A percentile compares a stretch with the other conserved stretches of the same genome.
Evolutionary conservation across 768 basidiomycete species (phyloP).

Genomic region (Mycena chlorophos): DNA sequence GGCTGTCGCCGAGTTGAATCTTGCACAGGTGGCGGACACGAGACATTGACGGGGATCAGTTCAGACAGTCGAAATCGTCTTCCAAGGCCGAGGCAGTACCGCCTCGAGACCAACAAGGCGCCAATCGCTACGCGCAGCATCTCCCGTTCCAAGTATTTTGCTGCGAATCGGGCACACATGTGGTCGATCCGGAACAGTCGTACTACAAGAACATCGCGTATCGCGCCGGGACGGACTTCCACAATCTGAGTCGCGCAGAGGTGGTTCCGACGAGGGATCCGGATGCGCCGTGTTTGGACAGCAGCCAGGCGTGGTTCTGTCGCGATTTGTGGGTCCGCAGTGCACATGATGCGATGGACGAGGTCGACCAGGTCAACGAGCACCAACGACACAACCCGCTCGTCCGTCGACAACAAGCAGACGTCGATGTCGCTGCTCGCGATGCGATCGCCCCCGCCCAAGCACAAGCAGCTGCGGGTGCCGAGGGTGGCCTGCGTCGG

Average conservation of each 20-base stretch:
- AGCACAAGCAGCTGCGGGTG: too few relatives aligned
- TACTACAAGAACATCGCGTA: constrained; percentile 92
- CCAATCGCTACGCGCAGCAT: constrained; percentile 83
- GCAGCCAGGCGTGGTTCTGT: constrained; percentile 98
- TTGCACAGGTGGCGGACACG: constrained; percentile 86
- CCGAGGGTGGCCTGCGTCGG: constrained; percentile 23
- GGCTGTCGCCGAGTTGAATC: constrained; percentile 1
- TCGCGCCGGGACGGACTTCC: constrained; percentile 77
- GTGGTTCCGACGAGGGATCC: constrained; percentile 58
- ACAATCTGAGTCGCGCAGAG: constrained; percentile 73
- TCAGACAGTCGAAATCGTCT: constrained; percentile 93
- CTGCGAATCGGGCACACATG: constrained; percentile 96
- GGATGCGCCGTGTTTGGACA: constrained; percentile 90
- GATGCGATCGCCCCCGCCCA: constrained; percentile 33
- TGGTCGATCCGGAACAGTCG: constrained; percentile 92
- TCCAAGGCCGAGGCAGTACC: constrained; percentile 89
- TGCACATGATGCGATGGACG: constrained; percentile 74
- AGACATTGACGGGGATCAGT: constrained; percentile 97
- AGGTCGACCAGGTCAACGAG: constrained; percentile 46
- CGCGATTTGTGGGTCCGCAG: constrained; percentile 93
- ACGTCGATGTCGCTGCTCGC: constrained; percentile 38
- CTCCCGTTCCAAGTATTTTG: constrained; percentile 99
- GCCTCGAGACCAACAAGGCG: constrained; percentile 81
- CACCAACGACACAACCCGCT: constrained; percentile 2
- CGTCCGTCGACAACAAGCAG: constrained; percentile 24